Base-by-base conservation (phyloP, 2,329 filamentous ascomycete species). In the Pseudohalonectria lignicola region DNA sequence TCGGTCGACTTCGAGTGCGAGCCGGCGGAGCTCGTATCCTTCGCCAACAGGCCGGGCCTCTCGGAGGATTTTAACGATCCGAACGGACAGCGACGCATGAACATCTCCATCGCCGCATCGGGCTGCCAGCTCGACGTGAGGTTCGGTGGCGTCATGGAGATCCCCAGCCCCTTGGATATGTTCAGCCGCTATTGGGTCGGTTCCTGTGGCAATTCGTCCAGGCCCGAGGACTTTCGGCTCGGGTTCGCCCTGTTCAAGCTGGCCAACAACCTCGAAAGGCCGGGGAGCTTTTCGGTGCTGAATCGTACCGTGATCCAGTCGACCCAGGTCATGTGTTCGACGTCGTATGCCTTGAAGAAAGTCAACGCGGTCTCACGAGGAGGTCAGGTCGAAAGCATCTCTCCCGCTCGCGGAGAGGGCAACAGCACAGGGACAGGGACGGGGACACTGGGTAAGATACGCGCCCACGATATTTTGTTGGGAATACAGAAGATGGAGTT, bases 1-100 rank as follows among this genome's bases (percentile, higher is more conserved):
- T 43, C 49, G 4, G 49, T 49, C 4, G 45, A 43, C 0, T 42
- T 63, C 4, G 50, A 53, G 1, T 63, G 60, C 20, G 46, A 54
- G 13, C 31, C 42, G 9, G 58, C 54, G 1, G 33, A 52, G 20
- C 17, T 53, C 13, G 41, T 26, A 7, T 26, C 7, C n/a, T n/a
- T n/a, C n/a, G n/a, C n/a, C n/a, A n/a, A n/a, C n/a, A n/a, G n/a
- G n/a, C n/a, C n/a, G n/a, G n/a, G n/a, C n/a, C n/a, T n/a, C n/a
- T n/a, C n/a, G n/a, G n/a, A n/a, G n/a, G n/a, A n/a, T n/a, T n/a
- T n/a, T n/a, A n/a, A n/a, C n/a, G n/a, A n/a, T n/a, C n/a, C n/a
- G n/a, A n/a, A n/a, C n/a, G n/a, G n/a, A n/a, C n/a, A 26, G 23
- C 23, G 8, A 12, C 23, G 7, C 8, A 26, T 26, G 8, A 26